Evolutionary conservation across 2,329 filamentous ascomycete species (phyloP), one percentile per base, ranked within the genome.

Genomic region (Rugonectria rugulosa): DNA sequence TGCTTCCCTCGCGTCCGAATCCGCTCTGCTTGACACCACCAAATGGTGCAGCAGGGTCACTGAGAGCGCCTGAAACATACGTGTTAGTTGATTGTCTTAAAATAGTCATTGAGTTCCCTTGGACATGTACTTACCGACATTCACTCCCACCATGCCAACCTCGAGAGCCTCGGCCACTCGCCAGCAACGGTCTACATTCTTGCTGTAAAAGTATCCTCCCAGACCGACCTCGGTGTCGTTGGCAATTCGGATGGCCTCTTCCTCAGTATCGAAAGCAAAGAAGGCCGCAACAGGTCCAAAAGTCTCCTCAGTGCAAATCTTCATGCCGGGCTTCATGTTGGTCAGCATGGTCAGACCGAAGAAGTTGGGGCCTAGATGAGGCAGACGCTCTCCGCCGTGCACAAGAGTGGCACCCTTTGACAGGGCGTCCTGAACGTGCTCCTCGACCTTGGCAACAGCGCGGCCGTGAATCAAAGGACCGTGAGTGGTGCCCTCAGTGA

Each of bases 1-100:
- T 83, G 64, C 87, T 88, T 34, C 89, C 89, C 73, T 92, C 90
- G 53, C 88, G 79, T 11, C 89, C 89, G 65, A 91, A 91, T 20
- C 90, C 90, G 64, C 85, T 89, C 74, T 91, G 80, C 75, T 93
- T 92, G 37, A 93, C 85, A 60, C 90, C 90, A 15, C 90, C 90
- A 68, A 92, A 93, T 3, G 81, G 81, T 43, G 79, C 71, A 1
- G 79, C 80, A 26, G 77, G 75, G 53, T 84, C 81, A 17, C 80
- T 82, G 56, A 84, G 79, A 12, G 85, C 60, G 21, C 67, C 67
- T 69, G 21, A 9, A 11, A 24, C 41, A 21, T 23, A 15, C 24
- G 38, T 59, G 55, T 68, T 48, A 68, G 63, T 27, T n/a, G 27
- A 36, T 23, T 20, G 14, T 31, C 20, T 24, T 3, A 3, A 21